Evolutionary conservation across 805 yeast species (phyloP), one percentile per base, ranked within the genome.

Genomic region (Schwanniomyces occidentalis): DNA sequence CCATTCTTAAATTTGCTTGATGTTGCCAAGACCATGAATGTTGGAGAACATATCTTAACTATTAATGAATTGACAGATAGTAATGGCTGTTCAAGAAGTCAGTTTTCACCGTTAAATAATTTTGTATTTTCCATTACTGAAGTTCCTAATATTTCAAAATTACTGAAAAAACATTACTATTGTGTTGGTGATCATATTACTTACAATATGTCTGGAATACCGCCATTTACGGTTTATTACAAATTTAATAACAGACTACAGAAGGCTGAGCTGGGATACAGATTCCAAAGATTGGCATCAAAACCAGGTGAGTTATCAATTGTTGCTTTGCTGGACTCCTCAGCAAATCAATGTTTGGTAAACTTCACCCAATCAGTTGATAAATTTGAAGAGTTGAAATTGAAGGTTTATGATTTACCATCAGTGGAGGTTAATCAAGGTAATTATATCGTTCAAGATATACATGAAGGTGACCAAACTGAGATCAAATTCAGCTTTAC

Each of bases 101-200:
- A 65, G 4, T 63, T 76, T 37, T 53, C 56, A 2, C 37, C 41
- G 3, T 42, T 49, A 13, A 63, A 77, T 34, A 64, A 61, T 32
- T 70, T 76, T 16, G 61, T 69, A 10, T 69, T 90, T 30, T 72
- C 78, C 1, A 78, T 90, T 6, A 80, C 91, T 2, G 90, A 85
- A 46, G 80, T 81, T 7, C 96, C 97, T 6, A 73, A 77, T 42
- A 80, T 90, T 6, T 62, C 61, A 38, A 58, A 71, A 30, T 46
- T 31, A 23, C 24, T 32, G n/a, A 15, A 24, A 30, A 51, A 48
- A 28, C 30, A 32, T 2, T 75, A 83, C 49, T 83, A 80, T 51
- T 93, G 99, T 73, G 95, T 91, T 17, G 99, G 99, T 8, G 98
- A 91, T 42, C 83, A 85, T 41, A 76, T 93, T 16, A 71, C 83